These are phyloP conservation scores for Scenedesmus sp. DNA, from an alignment of 163 green algal species.

Conservation along the genomic window DNA sequence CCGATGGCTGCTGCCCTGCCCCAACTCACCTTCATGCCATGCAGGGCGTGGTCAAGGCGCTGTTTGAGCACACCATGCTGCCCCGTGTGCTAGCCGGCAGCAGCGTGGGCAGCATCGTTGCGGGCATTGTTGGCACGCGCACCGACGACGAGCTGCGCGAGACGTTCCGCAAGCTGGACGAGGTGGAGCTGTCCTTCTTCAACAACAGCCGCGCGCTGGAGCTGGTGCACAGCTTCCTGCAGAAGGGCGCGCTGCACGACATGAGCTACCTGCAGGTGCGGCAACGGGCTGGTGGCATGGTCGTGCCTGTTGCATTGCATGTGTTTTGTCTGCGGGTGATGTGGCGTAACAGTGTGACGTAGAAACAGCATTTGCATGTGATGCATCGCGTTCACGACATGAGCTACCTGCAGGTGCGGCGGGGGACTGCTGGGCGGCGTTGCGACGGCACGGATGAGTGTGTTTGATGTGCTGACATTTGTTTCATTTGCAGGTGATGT, in stretches of 20 bases:
- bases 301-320: not conserved
- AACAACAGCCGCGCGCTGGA: conserved; percentile 79
- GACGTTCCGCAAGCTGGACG: conserved; percentile 71
- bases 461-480: too few species aligned
- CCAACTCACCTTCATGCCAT: not conserved
- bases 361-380: not conserved
- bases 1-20: not conserved
- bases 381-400: too few species aligned
- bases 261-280: conserved; percentile 81
- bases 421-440: too few species aligned
- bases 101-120: conserved; percentile 90
- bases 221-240: conserved; percentile 80
- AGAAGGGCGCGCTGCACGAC: conserved; percentile 76
- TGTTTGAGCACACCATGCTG: conserved; percentile 93
- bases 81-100: conserved; percentile 93
- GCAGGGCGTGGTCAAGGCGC: conserved; percentile 93
- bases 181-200: conserved; percentile 93
- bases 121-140: conserved; percentile 81
- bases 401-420: not conserved
- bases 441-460: too few species aligned
- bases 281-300: not conserved
- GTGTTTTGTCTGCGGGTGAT: not conserved
- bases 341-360: not conserved
- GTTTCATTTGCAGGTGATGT: too few species aligned
- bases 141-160: conserved; percentile 87